Conservation (phyloP, 169 alveolate genomes). For the Blepharisma undulans region DNA sequence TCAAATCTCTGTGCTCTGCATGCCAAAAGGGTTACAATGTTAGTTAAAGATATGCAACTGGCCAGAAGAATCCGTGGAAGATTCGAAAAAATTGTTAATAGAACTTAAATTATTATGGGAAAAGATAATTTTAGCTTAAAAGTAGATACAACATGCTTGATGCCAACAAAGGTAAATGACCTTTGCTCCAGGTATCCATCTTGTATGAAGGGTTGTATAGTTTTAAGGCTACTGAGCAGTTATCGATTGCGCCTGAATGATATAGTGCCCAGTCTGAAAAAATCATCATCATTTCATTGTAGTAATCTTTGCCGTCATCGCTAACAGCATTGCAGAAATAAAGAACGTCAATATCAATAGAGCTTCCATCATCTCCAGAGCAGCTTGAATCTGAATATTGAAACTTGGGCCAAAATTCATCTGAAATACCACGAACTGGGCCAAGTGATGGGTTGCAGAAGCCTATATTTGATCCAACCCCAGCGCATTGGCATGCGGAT, state of each 20-base stretch:
- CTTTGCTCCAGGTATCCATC: background rate
- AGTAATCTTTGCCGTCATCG: background rate
- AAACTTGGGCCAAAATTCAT: background rate
- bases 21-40: slow-evolving; percentile 56
- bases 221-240: background rate
- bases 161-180: background rate
- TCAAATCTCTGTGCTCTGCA: slow-evolving; percentile 59
- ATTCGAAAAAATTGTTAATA: slow-evolving; percentile 1
- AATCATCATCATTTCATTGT: background rate
- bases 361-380: background rate
- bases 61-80: slow-evolving; percentile 56
- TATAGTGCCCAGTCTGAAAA: background rate
- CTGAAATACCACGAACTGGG: background rate
- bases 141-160: background rate
- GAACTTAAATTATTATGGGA: background rate
- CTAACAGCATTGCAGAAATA: background rate
- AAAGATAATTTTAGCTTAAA: background rate
- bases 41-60: slow-evolving; percentile 50
- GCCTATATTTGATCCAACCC: background rate
- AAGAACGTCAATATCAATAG: background rate
- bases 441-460: background rate
- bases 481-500: background rate
- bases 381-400: background rate
- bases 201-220: background rate
- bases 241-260: background rate